phyloP scores from a whole-genome alignment of 768 basidiomycete species.

The Boletus tylopilopsis region DNA sequence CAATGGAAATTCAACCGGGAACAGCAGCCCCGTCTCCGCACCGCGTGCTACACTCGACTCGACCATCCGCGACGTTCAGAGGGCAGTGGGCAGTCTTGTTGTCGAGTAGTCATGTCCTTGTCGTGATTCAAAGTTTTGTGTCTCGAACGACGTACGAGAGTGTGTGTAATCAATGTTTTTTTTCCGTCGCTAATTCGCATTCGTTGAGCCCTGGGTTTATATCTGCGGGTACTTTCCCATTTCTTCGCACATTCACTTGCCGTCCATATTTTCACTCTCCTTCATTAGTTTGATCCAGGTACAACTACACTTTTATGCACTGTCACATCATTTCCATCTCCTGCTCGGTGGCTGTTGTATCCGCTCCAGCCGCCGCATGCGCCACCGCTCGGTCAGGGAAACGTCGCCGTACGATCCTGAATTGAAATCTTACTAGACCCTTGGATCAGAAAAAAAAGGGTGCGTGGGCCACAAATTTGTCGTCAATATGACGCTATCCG shows the following conservation, averaged over 20 bases:
- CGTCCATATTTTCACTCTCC: constrained; percentile 25
- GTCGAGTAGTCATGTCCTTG: constrained; percentile 51
- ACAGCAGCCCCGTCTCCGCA: constrained; percentile 25
- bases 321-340: constrained; percentile 9
- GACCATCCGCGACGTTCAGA: constrained; percentile 64
- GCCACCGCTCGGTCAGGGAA: constrained; percentile 10
- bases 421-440: constrained; percentile 9
- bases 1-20: constrained; percentile 35
- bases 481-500: constrained; percentile 7
- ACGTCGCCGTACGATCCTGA: neutral
- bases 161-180: constrained; percentile 22
- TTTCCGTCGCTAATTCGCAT: constrained; percentile 18
- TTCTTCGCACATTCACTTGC: constrained; percentile 11
- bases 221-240: constrained; percentile 10
- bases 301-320: constrained; percentile 24
- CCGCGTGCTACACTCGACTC: constrained; percentile 45
- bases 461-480: constrained; percentile 13
- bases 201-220: constrained; percentile 13
- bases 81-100: constrained; percentile 72
- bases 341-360: neutral
- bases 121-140: constrained; percentile 9
- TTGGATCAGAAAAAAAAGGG: constrained; percentile 7
- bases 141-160: constrained; percentile 16
- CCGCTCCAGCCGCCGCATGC: neutral
- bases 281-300: constrained; percentile 25